phyloP scores from a whole-genome alignment of 345 rosid genomes.

The Rhodomyrtus tomentosa region DNA sequence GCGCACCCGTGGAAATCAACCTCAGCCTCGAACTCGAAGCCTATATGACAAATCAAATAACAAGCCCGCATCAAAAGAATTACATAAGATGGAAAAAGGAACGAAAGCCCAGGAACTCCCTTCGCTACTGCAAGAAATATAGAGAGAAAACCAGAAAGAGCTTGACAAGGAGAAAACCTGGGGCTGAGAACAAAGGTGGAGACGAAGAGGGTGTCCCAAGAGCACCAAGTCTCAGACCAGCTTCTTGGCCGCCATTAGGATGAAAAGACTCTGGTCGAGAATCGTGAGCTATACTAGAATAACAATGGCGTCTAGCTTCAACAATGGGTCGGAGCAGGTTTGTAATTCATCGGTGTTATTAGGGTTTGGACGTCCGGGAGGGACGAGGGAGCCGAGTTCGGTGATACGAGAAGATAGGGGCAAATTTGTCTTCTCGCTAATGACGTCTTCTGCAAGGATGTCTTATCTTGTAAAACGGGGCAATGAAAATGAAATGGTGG shows the following conservation, averaged over 20 bases:
- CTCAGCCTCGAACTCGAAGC: constrained; percentile 25
- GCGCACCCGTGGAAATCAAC: constrained; percentile 21
- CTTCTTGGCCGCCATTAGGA: constrained; percentile 65
- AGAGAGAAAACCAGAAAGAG: neutral
- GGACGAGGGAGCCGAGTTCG: neutral
- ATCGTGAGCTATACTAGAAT: neutral
- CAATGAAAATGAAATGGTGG: too few relatives aligned
- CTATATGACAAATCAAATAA: constrained; percentile 8
- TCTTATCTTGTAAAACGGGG: too few relatives aligned
- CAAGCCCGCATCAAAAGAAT: neutral
- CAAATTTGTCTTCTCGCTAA: too few relatives aligned
- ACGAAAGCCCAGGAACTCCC: neutral
- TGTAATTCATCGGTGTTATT: too few relatives aligned
- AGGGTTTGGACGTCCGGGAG: neutral
- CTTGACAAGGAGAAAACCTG: constrained; percentile 25
- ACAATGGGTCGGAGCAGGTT: neutral
- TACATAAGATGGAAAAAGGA: neutral
- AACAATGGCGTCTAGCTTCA: neutral
- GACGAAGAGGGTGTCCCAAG: constrained; percentile 31
- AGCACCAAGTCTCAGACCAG: constrained; percentile 57
- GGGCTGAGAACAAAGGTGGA: constrained; percentile 12
- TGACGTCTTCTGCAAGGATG: too few relatives aligned
- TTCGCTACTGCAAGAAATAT: neutral
- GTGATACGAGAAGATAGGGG: too few relatives aligned
- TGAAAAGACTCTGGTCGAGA: neutral